Base-by-base conservation (phyloP, 345 rosid genomes). In the Viola odorata region DNA sequence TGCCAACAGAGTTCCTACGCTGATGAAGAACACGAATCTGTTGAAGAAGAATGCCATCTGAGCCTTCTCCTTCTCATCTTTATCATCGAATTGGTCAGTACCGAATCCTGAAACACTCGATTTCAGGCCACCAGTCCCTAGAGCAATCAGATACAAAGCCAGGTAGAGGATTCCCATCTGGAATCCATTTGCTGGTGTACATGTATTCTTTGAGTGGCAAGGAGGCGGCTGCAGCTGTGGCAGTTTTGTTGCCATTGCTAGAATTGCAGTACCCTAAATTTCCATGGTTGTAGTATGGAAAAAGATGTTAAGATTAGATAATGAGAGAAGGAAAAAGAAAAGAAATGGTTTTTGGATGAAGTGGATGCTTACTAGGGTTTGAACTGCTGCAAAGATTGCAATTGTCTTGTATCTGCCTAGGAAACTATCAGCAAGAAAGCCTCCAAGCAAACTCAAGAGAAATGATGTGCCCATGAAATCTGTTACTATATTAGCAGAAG, bases 111-210 rank as follows among this genome's bases (percentile, higher is more conserved):
- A 85, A 9, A 83, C 83, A 41, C 91, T 83, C 12, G 91, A 83
- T 69, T 85, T 85, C 0, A 85, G 73, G 62, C 88, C 91, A 14
- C 88, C 91, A 8, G 91, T 85, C 37, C 88, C 88, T 1, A 85
- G 41, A 50, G 88, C 91, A 51, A 85, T 80, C 15, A 85, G 62
- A 62, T 81, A 81, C 49, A 85, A 69, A 13, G 86, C 71, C 51
- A 85, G 7, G 68, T 86, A 91, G 10, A 88, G 76, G 57, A 88
- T 53, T 12, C 91, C 85, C 91, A 86, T 83, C 56, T 91, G 98
- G 62, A 79, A 67, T 37, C 84, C 79, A 7, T 45, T 77, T 10
- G 98, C 90, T 17, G 69, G 80, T 52, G 62, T 52, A 61, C 98
- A 91, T 50, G 66, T 17, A 56, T 69, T 7, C 9, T 65, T 23